A percentile compares a stretch with the other conserved stretches of the same genome.
Conservation (phyloP, 2,329 filamentous ascomycete genomes). For the Aspergillus jensenii region DNA sequence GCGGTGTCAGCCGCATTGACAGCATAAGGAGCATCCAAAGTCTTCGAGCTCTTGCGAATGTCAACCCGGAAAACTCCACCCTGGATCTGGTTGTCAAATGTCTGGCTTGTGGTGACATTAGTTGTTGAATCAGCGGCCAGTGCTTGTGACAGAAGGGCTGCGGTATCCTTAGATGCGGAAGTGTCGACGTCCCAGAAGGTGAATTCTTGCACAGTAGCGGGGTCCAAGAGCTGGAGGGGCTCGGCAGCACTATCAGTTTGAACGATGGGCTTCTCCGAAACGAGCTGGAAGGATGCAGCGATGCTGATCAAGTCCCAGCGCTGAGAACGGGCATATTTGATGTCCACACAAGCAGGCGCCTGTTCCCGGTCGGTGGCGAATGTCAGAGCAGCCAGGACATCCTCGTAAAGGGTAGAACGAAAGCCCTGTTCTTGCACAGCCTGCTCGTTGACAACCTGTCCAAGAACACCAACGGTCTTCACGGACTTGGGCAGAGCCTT, state of each 20-base stretch:
- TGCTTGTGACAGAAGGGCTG: slow-evolving; percentile 60
- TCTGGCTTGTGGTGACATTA: slow-evolving; percentile 61
- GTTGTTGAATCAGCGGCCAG: slow-evolving; percentile 60
- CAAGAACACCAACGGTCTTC: slow-evolving; percentile 77
- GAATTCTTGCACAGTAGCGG: slow-evolving; percentile 70
- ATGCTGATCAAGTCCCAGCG: slow-evolving; percentile 58
- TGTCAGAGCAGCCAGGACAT: slow-evolving; percentile 80
- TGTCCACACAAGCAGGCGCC: slow-evolving; percentile 68
- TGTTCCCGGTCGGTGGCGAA: slow-evolving; percentile 70
- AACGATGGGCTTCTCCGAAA: slow-evolving; percentile 43
- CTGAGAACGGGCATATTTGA: slow-evolving; percentile 82
- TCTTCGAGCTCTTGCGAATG: slow-evolving; percentile 77
- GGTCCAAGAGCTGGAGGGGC: slow-evolving; percentile 55
- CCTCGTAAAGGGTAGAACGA: slow-evolving; percentile 86
- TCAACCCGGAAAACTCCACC: slow-evolving; percentile 84
- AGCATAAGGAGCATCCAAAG: slow-evolving; percentile 80
- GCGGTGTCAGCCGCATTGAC: slow-evolving; percentile 76
- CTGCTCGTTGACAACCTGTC: slow-evolving; percentile 75
- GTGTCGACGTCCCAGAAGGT: slow-evolving; percentile 90
- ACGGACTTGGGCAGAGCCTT: slow-evolving; percentile 73
- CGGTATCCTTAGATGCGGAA: slow-evolving; percentile 65
- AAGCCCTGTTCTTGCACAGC: slow-evolving; percentile 72
- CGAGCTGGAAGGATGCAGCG: slow-evolving; percentile 46
- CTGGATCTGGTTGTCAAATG: slow-evolving; percentile 63
- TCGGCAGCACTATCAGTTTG: slow-evolving; percentile 38